Evolutionary conservation across 805 yeast genomes (phyloP), one percentile per base, ranked within the genome.

Genomic region (Suhomyces kilbournensis): DNA sequence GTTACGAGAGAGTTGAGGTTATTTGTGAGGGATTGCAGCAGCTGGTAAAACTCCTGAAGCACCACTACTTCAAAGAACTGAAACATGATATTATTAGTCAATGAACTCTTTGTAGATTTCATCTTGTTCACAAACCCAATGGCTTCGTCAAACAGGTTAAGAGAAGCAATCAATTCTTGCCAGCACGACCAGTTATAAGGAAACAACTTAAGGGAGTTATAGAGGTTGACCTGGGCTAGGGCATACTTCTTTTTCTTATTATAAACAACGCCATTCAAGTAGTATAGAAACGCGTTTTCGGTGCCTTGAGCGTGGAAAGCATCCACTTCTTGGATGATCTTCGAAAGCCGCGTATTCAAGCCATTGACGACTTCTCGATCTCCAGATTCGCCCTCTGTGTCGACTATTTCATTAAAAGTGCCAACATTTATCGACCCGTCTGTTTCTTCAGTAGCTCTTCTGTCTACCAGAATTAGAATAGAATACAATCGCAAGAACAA

Each of bases 151-250:
- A 83, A 76, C 28, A 82, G 78, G 7, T 80, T 68, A 26, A 90
- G 69, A 49, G 89, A 82, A 3, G 82, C 72, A 10, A 83, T 71
- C 39, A 94, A 73, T 63, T 93, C 97, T 52, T 79, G 77, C 97
- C 97, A 94, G 53, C 94, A 87, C 50, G 92, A 81, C 99, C 99
- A 94, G 66, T 93, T 93, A 66, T 78, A 88, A 0, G 97, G 96
- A 60, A 85, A 90, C 26, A 77, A 48, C 22, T 78, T 72, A 12
- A 93, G 63, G 1, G 97, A 86, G 46, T 76, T 76, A 28, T 83
- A 73, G 30, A 92, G 76, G 44, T 74, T 72, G 22, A 78, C 74
- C 52, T 85, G 83, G 0, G 97, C 97, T 34, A 72, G 65, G 1
- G 71, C 58, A n/a, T 70, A 69, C 56, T 86, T 83, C 47, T 84